Evolutionary conservation across 1,139 yeast genomes (phyloP), one percentile per base, ranked within the genome.

Genomic region (Petasospora fabianii): DNA sequence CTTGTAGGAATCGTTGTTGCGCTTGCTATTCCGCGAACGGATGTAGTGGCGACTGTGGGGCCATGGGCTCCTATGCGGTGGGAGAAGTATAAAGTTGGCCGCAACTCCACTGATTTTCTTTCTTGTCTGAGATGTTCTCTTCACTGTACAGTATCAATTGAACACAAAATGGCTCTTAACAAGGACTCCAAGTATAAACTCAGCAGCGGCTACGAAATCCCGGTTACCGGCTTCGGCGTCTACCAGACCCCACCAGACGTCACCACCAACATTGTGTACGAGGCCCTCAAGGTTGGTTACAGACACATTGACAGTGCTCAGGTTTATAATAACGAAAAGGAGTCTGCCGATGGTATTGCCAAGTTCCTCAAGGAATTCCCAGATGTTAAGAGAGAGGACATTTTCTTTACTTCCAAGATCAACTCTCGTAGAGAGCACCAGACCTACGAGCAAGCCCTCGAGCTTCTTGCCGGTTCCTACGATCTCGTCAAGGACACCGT

Each of bases 391-490:
- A 43, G 50, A 39, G 24, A 41, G 27, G 43, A 49, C 5, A 34
- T 49, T 27, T 49, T 45, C 34, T 47, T 32, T 39, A 49, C 51
- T 6, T 42, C 53, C 12, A 49, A 49, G 41, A 32, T 49, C 13
- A 37, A 38, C 18, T 26, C 9, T n/a, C 41, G 38, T 20, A 7
- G 10, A 8, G 22, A 10, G 15, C 47, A 42, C 3, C 18, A 20
- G 14, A 44, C 45, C 24, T 81, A 82, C 56, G 73, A 68, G 20
- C 62, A 63, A 26, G 74, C 87, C n/a, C 72, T 69, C 46, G 50
- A 50, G 18, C 83, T 82, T 2, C 73, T 83, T 40, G 57, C 64
- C 34, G 64, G 62, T 27, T 69, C 77, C 36, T 48, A 81, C 36
- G 69, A 65, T 5, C 69, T 69, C 44, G 82, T 77, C 20, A 41